Percentiles rank a stretch among this genome's conserved stretches.
These are phyloP conservation scores for Rhodotorula sp. DNA, from an alignment of 1,284 basidiomycete species.

Conservation along the genomic window DNA sequence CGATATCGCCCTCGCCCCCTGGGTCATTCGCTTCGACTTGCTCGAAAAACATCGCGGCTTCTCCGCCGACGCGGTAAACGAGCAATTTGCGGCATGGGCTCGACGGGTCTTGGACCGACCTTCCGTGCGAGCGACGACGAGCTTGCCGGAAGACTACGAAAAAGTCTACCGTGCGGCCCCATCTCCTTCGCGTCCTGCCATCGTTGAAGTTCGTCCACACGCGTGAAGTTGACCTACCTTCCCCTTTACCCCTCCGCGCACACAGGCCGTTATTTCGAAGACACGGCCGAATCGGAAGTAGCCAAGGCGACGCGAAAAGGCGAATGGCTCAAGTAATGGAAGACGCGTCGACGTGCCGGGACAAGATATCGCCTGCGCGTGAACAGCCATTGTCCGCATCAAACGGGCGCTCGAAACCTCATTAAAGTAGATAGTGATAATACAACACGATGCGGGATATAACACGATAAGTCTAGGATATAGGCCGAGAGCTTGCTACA, in stretches of 20 bases:
- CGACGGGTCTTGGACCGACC: slow-evolving; percentile 54
- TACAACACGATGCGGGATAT: neutral
- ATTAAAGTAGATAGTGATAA: neutral
- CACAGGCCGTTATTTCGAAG: slow-evolving; percentile 54
- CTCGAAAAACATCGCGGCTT: slow-evolving; percentile 57
- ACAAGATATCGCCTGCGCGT: too few species aligned
- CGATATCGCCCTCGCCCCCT: slow-evolving; percentile 38
- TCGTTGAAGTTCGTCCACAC: too few species aligned
- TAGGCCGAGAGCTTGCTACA: neutral
- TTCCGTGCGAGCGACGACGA: slow-evolving; percentile 58
- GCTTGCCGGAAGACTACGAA: slow-evolving; percentile 56
- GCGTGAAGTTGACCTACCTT: too few species aligned
- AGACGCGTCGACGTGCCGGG: too few species aligned
- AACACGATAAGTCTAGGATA: neutral
- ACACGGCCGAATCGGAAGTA: slow-evolving; percentile 62
- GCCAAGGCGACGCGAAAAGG: slow-evolving; percentile 59
- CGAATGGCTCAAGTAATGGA: slow-evolving; percentile 18
- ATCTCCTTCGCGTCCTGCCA: too few species aligned
- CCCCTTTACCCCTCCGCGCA: neutral
- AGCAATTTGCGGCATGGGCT: slow-evolving; percentile 57
- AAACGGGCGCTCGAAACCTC: neutral
- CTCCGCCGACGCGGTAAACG: slow-evolving; percentile 54
- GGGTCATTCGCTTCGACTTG: slow-evolving; percentile 28
- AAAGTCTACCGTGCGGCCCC: slow-evolving; percentile 54
- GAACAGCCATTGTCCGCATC: too few species aligned